A percentile compares a stretch with the other conserved stretches of the same genome.
Evolutionary conservation across 2,329 filamentous ascomycete species (phyloP).

Genomic region (Cercospora beticola): DNA sequence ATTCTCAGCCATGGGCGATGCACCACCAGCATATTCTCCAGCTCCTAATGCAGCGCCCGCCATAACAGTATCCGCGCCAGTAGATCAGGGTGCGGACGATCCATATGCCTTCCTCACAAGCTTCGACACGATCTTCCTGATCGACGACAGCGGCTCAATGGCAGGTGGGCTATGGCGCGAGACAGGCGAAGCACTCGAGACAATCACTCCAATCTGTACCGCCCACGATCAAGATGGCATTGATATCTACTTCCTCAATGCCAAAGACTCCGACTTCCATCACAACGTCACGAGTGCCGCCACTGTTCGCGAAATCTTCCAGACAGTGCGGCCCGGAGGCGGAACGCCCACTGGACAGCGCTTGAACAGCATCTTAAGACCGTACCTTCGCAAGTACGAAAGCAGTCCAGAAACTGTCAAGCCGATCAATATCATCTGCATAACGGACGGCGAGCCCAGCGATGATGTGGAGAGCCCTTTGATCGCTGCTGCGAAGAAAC

Average conservation of each 20-base stretch:
- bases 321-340: slow-evolving; percentile 61
- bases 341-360: slow-evolving; percentile 73
- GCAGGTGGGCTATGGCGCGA: slow-evolving; percentile 72
- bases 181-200: slow-evolving; percentile 65
- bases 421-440: slow-evolving; percentile 86
- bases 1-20: slow-evolving; percentile 23
- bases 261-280: slow-evolving; percentile 59
- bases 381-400: slow-evolving; percentile 65
- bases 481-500: slow-evolving; percentile 63
- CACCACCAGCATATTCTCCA: slow-evolving; percentile 44
- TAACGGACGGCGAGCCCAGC: slow-evolving; percentile 81
- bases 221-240: slow-evolving; percentile 78
- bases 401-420: slow-evolving; percentile 57
- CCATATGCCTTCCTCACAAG: slow-evolving; percentile 71
- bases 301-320: slow-evolving; percentile 69
- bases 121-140: slow-evolving; percentile 87
- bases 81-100: slow-evolving; percentile 54
- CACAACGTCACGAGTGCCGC: slow-evolving; percentile 60
- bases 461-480: slow-evolving; percentile 77
- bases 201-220: slow-evolving; percentile 81
- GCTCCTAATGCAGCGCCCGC: slow-evolving; percentile 41
- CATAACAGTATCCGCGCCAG: slow-evolving; percentile 29
- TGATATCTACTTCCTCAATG: slow-evolving; percentile 89
- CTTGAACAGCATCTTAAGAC: slow-evolving; percentile 68
- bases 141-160: slow-evolving; percentile 94